Evolutionary conservation across 2,329 filamentous ascomycete genomes (phyloP), one percentile per base, ranked within the genome.

Genomic region (Apiospora malaysiana): DNA sequence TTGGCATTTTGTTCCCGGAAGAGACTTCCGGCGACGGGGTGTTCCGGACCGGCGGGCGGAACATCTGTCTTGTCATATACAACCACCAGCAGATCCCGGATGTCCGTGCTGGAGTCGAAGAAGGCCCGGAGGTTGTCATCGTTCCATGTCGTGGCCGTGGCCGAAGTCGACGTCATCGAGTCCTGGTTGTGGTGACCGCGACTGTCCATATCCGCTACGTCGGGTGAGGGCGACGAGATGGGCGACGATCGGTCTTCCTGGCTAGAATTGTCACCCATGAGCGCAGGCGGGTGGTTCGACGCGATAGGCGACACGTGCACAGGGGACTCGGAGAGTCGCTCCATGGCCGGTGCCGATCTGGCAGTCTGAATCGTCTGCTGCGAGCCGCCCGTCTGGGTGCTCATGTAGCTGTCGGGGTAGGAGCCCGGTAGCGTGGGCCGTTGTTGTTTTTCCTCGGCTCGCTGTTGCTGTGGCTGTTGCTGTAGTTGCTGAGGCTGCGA

Each of bases 21-120:
- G 70, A 98, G 84, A 27, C 90, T 89, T 18, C 90, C 90, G 68
- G 93, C 94, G 63, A 97, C 87, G 0, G 95, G 95, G 80, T 98
- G 95, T 71, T 97, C 94, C n/a, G 89, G 88, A 1, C 92, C 90
- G 9, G 92, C 93, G 23, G 94, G 93, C 56, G 90, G 88, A 21
- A 97, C 91, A 71, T 95, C 93, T 18, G 91, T 93, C 80, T 95
- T 97, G 82, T 98, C 56, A 79, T 97, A 95, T 40, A 99, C 94
- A 72, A 99, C 93, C 47, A 95, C 88, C 68, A 98, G 87, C 79
- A 98, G 88, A 79, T 99, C 95, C 68, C 94, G 90, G 75, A 99
- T 94, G 73, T 97, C 94, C 45, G 91, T 91, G 72, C 94, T 91
- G 75, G 96, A 94, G 75, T 98, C 95, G 77, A 98, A 92, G 82